Conservation (phyloP, 2,329 filamentous ascomycete species). For the Kalaharituber pfeilii region DNA sequence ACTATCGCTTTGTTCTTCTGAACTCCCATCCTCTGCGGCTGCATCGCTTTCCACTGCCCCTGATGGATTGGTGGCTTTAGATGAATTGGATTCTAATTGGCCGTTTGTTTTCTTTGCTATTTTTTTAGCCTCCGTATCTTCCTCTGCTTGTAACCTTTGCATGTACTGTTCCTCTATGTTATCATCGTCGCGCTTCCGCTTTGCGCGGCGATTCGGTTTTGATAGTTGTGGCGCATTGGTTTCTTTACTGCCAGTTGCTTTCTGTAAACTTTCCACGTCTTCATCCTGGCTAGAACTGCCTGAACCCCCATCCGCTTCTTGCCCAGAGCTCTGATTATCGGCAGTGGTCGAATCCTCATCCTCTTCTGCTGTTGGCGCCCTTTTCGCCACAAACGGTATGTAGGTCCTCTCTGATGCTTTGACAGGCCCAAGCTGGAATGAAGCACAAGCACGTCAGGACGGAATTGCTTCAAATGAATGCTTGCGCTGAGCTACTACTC, state of each 20-base stretch:
- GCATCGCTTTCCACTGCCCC: conserved; percentile 7
- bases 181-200: conserved; percentile 15
- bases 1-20: conserved; percentile 30
- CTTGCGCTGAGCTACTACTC: background rate
- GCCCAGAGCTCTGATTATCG: background rate
- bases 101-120: conserved; percentile 8
- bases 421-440: conserved; percentile 16
- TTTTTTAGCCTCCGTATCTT: conserved; percentile 7
- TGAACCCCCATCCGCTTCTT: background rate
- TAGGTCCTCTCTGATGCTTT: conserved; percentile 9
- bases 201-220: conserved; percentile 7
- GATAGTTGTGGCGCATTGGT: background rate
- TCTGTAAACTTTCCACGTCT: conserved; percentile 2
- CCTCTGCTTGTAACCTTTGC: conserved; percentile 15
- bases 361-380: conserved; percentile 1
- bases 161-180: conserved; percentile 16
- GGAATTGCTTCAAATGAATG: background rate
- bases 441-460: conserved; percentile 2
- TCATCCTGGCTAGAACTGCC: background rate
- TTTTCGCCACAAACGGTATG: background rate
- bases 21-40: conserved; percentile 23
- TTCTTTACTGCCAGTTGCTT: background rate
- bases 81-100: background rate
- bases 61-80: conserved; percentile 3
- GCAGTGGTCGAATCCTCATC: conserved; percentile 4